Conservation (phyloP, 1,284 basidiomycete genomes). For the Tilletia caries region DNA sequence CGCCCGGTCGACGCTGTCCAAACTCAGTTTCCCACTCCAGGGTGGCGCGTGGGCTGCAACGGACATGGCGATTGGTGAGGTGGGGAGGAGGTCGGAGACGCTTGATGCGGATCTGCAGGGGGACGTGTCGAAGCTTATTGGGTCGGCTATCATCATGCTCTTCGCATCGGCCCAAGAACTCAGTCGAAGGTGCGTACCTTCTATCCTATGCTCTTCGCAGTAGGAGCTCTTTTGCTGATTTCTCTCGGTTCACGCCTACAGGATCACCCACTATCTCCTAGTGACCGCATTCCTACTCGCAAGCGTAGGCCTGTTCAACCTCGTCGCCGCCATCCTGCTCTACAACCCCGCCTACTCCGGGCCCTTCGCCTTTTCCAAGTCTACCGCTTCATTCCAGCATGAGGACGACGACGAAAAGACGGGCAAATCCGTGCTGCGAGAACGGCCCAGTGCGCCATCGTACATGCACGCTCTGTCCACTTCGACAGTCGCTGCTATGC, state of each 20-base stretch:
- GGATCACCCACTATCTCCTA: neutral
- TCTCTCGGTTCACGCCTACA: neutral
- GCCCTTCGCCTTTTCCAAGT: neutral
- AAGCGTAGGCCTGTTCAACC: neutral
- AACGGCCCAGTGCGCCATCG: neutral
- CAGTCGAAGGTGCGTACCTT: constrained; percentile 12
- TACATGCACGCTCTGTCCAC: neutral
- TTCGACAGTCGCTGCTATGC: neutral
- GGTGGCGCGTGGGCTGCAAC: neutral
- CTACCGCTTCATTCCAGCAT: too few species aligned
- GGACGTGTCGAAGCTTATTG: neutral
- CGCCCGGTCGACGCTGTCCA: neutral
- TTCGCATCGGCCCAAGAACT: neutral
- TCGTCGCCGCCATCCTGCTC: neutral
- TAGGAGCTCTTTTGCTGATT: too few species aligned
- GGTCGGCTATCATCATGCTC: neutral
- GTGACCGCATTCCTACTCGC: neutral
- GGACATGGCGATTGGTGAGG: neutral
- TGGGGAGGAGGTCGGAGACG: neutral
- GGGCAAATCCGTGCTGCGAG: neutral
- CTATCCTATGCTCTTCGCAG: too few species aligned
- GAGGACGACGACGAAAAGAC: too few species aligned
- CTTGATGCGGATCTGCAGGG: constrained; percentile 3
- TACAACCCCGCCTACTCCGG: constrained; percentile 9
- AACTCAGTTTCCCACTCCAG: neutral